Conservation (phyloP, 2,329 filamentous ascomycete species). For the Cladophialophora yegresii region DNA sequence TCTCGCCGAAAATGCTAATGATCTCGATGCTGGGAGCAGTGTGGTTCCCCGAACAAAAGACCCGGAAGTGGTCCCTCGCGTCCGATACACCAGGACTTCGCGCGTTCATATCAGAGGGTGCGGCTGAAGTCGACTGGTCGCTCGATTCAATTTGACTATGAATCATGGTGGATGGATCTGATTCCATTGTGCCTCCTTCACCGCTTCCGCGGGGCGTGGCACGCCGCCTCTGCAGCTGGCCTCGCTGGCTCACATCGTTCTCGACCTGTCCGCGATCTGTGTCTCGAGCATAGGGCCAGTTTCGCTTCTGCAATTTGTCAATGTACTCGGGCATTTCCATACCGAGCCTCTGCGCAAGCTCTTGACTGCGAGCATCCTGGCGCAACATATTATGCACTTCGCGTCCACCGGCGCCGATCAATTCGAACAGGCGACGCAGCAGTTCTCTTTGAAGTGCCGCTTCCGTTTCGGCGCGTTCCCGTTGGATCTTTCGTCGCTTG, state of each 20-base stretch:
- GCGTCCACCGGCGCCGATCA: slow-evolving; percentile 5
- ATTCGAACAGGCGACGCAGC: slow-evolving; percentile 13
- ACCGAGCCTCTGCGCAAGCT: slow-evolving; percentile 14
- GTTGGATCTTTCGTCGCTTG: slow-evolving; percentile 20
- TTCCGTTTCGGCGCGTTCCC: slow-evolving; percentile 19
- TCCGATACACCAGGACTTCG: background rate
- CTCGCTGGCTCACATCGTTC: slow-evolving; percentile 13
- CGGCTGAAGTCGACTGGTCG: background rate
- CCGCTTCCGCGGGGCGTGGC: background rate
- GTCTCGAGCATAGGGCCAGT: background rate
- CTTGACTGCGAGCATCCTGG: slow-evolving; percentile 5
- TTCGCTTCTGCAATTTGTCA: background rate
- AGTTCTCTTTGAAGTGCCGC: slow-evolving; percentile 17
- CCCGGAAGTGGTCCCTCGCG: slow-evolving; percentile 16
- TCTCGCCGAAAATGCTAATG: slow-evolving; percentile 17
- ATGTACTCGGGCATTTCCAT: background rate
- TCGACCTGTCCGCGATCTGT: slow-evolving; percentile 1
- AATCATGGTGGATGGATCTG: background rate
- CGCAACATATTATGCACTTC: slow-evolving; percentile 1
- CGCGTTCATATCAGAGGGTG: background rate
- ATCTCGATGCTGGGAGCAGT: slow-evolving; percentile 2
- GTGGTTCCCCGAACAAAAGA: slow-evolving; percentile 15
- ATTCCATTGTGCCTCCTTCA: background rate
- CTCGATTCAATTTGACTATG: background rate
- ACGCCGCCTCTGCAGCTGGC: slow-evolving; percentile 8